A percentile compares a stretch with the other conserved stretches of the same genome.
Evolutionary conservation across 345 rosid species (phyloP).

Genomic region (Eucalyptus sp.): DNA sequence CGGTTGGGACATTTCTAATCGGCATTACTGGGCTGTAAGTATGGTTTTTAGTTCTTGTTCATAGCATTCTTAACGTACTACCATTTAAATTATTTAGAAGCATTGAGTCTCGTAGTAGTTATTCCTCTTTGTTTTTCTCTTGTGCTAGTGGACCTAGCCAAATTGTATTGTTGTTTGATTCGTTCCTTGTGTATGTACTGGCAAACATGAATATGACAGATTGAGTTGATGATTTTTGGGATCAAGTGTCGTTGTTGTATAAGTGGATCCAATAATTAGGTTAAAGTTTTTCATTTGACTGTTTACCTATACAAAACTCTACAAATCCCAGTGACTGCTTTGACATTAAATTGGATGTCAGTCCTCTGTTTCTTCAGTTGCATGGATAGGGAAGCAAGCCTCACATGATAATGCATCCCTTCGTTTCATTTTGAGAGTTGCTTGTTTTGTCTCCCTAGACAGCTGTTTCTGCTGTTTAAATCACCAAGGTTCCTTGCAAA

Average conservation of each 20-base stretch:
- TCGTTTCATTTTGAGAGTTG: not conserved
- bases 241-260: not conserved
- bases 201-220: not conserved
- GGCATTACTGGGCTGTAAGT: constrained; percentile 95
- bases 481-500: not conserved
- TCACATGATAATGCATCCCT: not conserved
- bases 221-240: not conserved
- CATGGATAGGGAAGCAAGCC: not conserved
- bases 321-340: not conserved
- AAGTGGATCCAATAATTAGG: not conserved
- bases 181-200: not conserved
- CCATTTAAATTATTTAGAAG: not conserved
- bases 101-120: not conserved
- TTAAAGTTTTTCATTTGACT: not conserved
- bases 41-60: not conserved
- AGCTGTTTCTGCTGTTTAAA: not conserved
- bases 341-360: not conserved
- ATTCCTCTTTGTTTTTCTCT: not conserved
- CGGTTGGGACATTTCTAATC: constrained; percentile 85
- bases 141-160: not conserved
- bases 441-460: not conserved
- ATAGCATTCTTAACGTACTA: not conserved
- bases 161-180: not conserved
- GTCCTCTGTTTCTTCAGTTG: not conserved
- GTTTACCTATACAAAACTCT: not conserved